Base-by-base conservation (phyloP, 2,329 filamentous ascomycete species). In the Alternaria hordeiaustralica region DNA sequence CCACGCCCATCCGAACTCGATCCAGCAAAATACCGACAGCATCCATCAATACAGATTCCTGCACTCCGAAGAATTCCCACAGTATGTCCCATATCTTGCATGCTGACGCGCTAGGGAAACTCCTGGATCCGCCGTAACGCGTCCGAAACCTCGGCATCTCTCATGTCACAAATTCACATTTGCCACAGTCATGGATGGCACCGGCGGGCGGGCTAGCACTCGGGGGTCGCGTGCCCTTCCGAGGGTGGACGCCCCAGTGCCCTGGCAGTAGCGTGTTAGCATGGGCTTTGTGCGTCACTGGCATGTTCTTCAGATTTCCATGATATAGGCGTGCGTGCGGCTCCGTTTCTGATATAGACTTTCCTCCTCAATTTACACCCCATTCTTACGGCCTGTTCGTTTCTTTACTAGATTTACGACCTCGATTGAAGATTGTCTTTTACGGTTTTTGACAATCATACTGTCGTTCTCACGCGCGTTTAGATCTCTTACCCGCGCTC, bases 381-480 rank as follows among this genome's bases (percentile, higher is more conserved):
- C 33, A 36, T 55, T 41, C 9, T 10, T 18, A n/a, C 6, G 30
- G 13, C 53, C 9, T 20, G 7, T 61, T 26, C 8, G 33, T 28
- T 46, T 55, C 21, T 43, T 28, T 13, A 4, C 5, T 10, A 53
- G 15, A 53, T 36, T 13, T 15, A 25, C 33, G n/a, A 56, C 12
- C n/a, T 21, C 33, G 21, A 44, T 12, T 33, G 21, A 45, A 15
- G 30, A 36, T 49, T 23, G 10, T n/a, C n/a, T n/a, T n/a, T 36
- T 15, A 46, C n/a, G 25, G 50, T 49, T 56, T 51, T 12, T 18
- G 46, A 33, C 45, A 25, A 50, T 55, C 73, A 76, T 69, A 25
- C 59, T 79, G 77, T 78, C 74, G 69, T 66, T 72, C 67, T 65
- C 68, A 74, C 72, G 66, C 49, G 47, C 64, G 46, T 67, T 70